Percentiles rank a stretch among this genome's conserved stretches.
Conservation (phyloP, 164 flowering plant species). For the Macadamia tetraphylla region DNA sequence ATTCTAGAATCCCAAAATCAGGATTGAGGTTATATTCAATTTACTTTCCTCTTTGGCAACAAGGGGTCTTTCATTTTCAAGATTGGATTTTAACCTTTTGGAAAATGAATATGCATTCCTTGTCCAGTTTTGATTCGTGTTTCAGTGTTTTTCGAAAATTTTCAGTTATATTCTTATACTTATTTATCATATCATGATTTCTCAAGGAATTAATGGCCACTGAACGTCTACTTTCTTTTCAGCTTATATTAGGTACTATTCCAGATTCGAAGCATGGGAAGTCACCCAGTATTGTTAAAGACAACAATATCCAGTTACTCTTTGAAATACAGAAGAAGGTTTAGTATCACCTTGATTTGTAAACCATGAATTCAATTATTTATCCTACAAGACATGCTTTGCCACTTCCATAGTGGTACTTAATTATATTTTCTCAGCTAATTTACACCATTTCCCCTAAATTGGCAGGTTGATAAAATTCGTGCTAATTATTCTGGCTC, state of each 20-base stretch:
- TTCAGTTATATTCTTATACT: neutral
- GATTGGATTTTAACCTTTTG: no score
- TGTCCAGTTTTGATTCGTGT: neutral
- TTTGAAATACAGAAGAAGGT: constrained; percentile 93
- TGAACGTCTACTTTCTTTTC: constrained; percentile 10
- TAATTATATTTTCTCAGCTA: neutral
- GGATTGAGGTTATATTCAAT: neutral
- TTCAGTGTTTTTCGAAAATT: no score
- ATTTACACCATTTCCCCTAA: neutral
- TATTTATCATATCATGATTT: neutral
- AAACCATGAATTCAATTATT: constrained; percentile 1
- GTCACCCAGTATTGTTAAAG: constrained; percentile 70
- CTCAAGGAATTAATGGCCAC: neutral
- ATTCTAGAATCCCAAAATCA: neutral
- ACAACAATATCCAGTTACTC: constrained; percentile 66
- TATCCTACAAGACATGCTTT: neutral
- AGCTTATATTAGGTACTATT: constrained; percentile 77
- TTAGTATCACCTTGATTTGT: constrained; percentile 1
- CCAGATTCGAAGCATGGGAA: constrained; percentile 45
- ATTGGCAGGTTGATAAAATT: constrained; percentile 66
- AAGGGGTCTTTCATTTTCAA: neutral
- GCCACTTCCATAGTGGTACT: neutral
- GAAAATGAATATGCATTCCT: neutral
- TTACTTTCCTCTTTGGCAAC: neutral
- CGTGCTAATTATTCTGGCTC: constrained; percentile 80